A percentile compares a stretch with the other conserved stretches of the same genome.
Conservation (phyloP, 306 rosid species). For the Dalbergia cultrata region DNA sequence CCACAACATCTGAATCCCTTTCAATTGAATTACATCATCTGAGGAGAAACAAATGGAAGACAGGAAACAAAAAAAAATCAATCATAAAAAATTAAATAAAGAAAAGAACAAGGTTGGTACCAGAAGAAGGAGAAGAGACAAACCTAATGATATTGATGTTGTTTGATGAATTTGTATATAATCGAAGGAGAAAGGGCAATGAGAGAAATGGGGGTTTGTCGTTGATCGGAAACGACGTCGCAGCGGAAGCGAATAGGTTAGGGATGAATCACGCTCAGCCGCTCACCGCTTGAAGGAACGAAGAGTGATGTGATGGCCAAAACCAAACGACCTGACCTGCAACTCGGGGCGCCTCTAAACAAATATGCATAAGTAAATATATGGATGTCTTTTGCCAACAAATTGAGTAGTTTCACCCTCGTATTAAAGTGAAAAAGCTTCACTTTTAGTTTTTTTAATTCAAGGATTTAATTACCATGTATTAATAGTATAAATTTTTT, state of each 20-base stretch:
- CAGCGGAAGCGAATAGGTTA: neutral
- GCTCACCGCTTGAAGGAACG: slow-evolving; percentile 19
- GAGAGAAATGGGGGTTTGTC: neutral
- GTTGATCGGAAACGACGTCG: neutral
- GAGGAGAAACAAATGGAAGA: neutral
- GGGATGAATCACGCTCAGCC: slow-evolving; percentile 31
- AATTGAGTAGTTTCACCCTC: too few species aligned
- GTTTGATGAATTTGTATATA: neutral
- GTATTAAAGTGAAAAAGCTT: too few species aligned
- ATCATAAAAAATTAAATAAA: neutral
- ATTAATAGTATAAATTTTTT: too few species aligned
- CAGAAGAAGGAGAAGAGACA: neutral
- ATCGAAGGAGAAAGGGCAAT: slow-evolving; percentile 2
- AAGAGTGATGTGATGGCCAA: slow-evolving; percentile 12
- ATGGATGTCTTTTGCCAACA: too few species aligned
- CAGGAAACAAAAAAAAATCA: neutral
- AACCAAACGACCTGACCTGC: slow-evolving; percentile 18
- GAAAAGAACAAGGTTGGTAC: neutral
- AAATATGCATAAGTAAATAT: neutral
- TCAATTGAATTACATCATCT: neutral
- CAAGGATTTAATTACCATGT: too few species aligned
- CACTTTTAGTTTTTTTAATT: too few species aligned
- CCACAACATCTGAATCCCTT: neutral
- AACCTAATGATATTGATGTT: slow-evolving; percentile 26
- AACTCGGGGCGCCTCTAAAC: neutral